A percentile compares a stretch with the other conserved stretches of the same genome.
These are phyloP conservation scores for Fragilariopsis cylindrus DNA, from an alignment of 108 stramenopile species.

Conservation along the genomic window DNA sequence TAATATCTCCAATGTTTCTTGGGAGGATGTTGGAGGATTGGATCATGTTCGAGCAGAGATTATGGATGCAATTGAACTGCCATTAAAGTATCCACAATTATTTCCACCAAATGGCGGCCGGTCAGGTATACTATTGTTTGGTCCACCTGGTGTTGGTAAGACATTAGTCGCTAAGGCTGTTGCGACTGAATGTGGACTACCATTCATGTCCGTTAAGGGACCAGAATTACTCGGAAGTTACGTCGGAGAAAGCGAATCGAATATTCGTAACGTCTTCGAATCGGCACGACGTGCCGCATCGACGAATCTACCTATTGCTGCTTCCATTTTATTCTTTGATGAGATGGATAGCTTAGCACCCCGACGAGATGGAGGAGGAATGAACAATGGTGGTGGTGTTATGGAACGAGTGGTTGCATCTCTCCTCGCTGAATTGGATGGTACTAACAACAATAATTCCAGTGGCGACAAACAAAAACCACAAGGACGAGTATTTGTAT, in stretches of 20 bases:
- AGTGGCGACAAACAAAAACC: slow-evolving; percentile 1
- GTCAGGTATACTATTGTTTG: slow-evolving; percentile 91
- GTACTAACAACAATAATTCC: slow-evolving; percentile 18
- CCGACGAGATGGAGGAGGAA: slow-evolving; percentile 64
- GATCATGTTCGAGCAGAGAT: slow-evolving; percentile 94
- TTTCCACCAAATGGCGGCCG: slow-evolving; percentile 77
- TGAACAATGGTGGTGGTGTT: slow-evolving; percentile 88
- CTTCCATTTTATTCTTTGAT: slow-evolving; percentile 91
- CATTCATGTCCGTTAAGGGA: slow-evolving; percentile 95
- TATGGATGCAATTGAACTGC: slow-evolving; percentile 97
- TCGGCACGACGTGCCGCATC: slow-evolving; percentile 70
- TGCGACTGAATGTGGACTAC: slow-evolving; percentile 95
- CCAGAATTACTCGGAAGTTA: slow-evolving; percentile 93
- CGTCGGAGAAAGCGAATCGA: slow-evolving; percentile 97
- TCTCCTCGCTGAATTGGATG: slow-evolving; percentile 88
- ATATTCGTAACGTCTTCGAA: slow-evolving; percentile 86
- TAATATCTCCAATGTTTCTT: slow-evolving; percentile 70
- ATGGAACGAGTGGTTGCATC: slow-evolving; percentile 96
- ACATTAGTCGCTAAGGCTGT: slow-evolving; percentile 99
- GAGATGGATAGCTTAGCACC: slow-evolving; percentile 98
- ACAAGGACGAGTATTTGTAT: slow-evolving; percentile 76
- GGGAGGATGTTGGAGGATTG: slow-evolving; percentile 97
- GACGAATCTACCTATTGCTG: slow-evolving; percentile 34
- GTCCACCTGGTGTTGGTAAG: slow-evolving; percentile 92
- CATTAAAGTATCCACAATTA: slow-evolving; percentile 92